Percentiles rank a stretch among this genome's conserved stretches.
Evolutionary conservation across 192 early-diverging fungal species (phyloP).

Genomic region (Cladochytrium replicatum): DNA sequence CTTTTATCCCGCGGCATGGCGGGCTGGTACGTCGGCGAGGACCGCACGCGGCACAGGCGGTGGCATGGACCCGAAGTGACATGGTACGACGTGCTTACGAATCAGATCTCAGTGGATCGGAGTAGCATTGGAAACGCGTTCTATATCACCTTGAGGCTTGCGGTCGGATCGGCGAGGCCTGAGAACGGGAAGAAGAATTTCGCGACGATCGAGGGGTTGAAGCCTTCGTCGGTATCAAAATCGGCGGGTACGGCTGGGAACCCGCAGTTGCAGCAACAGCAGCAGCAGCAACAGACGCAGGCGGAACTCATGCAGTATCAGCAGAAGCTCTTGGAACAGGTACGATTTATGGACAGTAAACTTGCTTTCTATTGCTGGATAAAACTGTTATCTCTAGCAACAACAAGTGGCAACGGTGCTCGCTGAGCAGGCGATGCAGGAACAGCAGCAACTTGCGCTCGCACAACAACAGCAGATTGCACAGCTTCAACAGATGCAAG

Average conservation of each 20-base stretch:
- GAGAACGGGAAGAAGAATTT: conserved; percentile 34
- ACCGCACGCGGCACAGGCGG: conserved; percentile 27
- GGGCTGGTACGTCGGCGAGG: conserved; percentile 41
- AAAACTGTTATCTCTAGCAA: too few species aligned
- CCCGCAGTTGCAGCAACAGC: conserved; percentile 17
- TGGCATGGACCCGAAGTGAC: conserved; percentile 47
- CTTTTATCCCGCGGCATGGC: conserved; percentile 30
- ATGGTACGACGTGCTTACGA: conserved; percentile 45
- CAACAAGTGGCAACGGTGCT: too few species aligned
- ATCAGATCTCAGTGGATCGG: conserved; percentile 48
- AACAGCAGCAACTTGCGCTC: too few species aligned
- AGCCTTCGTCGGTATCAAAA: conserved; percentile 1
- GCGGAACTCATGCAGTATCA: background rate
- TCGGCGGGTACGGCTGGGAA: conserved; percentile 7
- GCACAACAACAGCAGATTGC: too few species aligned
- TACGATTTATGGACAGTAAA: too few species aligned
- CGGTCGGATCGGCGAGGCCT: conserved; percentile 23
- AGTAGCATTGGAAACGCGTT: conserved; percentile 42
- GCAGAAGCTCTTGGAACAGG: too few species aligned
- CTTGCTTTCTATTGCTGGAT: too few species aligned
- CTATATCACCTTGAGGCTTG: conserved; percentile 40
- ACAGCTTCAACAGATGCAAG: background rate
- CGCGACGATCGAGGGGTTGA: conserved; percentile 30
- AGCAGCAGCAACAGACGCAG: conserved; percentile 5
- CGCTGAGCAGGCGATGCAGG: too few species aligned